These are phyloP conservation scores for Extremus antarcticus DNA, from an alignment of 495 filamentous ascomycete species.

Conservation along the genomic window DNA sequence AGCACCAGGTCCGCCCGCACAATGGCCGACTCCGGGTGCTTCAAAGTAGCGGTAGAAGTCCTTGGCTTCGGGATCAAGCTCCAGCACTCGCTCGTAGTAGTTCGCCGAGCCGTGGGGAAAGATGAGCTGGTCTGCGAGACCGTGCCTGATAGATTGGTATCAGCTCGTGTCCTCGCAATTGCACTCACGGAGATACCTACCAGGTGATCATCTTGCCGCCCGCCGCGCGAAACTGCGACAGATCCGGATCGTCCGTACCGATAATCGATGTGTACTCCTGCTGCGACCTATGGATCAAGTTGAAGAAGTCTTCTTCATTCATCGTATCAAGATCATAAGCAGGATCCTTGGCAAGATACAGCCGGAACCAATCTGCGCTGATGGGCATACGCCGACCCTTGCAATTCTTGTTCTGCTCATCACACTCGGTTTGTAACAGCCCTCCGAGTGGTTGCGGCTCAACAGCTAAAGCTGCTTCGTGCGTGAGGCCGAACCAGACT, in stretches of 20 bases:
- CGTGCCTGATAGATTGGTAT: too few species aligned
- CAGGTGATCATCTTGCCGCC: slow-evolving; percentile 38
- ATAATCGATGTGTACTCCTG: slow-evolving; percentile 29
- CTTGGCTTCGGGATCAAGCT: slow-evolving; percentile 11
- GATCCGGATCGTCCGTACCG: slow-evolving; percentile 32
- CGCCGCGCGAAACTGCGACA: slow-evolving; percentile 28
- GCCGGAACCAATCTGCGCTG: slow-evolving; percentile 11
- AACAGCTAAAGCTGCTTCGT: slow-evolving; percentile 7
- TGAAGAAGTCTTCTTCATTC: slow-evolving; percentile 13
- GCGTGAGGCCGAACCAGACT: slow-evolving; percentile 19
- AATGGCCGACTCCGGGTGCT: too few species aligned
- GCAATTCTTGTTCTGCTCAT: slow-evolving; percentile 1
- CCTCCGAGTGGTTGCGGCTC: neutral
- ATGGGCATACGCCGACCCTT: slow-evolving; percentile 15
- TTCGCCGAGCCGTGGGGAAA: slow-evolving; percentile 13
- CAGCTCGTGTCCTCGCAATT: too few species aligned
- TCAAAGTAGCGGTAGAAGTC: slow-evolving; percentile 24
- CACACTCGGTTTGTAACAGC: slow-evolving; percentile 9
- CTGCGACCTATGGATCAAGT: slow-evolving; percentile 21
- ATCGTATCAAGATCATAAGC: slow-evolving; percentile 14
- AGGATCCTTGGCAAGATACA: slow-evolving; percentile 18
- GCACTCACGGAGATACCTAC: too few species aligned
- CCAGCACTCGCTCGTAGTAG: slow-evolving; percentile 22
- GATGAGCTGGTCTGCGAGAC: slow-evolving; percentile 23
- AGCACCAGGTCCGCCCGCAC: too few species aligned